Evolutionary conservation across 805 yeast species (phyloP), one percentile per base, ranked within the genome.

Genomic region (Candida sphagnicola): DNA sequence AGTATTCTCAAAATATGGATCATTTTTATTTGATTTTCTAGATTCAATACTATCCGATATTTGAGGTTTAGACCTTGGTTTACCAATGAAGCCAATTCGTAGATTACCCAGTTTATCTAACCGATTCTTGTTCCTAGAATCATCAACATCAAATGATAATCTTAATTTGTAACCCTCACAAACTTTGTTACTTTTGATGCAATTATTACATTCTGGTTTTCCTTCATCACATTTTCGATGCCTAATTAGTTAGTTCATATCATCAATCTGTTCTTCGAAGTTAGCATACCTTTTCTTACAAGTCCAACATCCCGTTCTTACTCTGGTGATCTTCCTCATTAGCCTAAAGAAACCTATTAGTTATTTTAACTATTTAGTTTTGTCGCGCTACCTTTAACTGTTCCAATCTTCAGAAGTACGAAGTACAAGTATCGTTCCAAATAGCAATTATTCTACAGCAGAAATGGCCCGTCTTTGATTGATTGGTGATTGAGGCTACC

Each of bases 291-390:
- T 59, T 42, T 57, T 63, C 46, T 76, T 75, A 51, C 82, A 77
- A 1, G 78, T 76, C 71, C 78, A 72, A 44, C 82, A 77, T 0
- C 81, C 82, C 3, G 74, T 75, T 42, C 81, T 55, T 4, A 77
- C 79, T 41, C 81, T 48, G 4, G 69, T 70, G 8, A 73, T 69
- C 50, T 70, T 74, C 4, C 51, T 44, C 67, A 59, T 60, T 21
- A 6, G 6, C 24, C 10, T 21, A 6, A 21, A 21, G 6, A 10
- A 21, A 21, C 8, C n/a, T n/a, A n/a, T n/a, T n/a, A n/a, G n/a
- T n/a, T n/a, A n/a, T n/a, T n/a, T n/a, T n/a, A n/a, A n/a, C n/a
- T 21, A 6, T 21, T 21, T 21, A 10, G 10, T 21, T 21, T 10
- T 21, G 24, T 21, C 24, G 24, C 24, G 24, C 24, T 21, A 21